Conservation (phyloP, 2,329 filamentous ascomycete species). For the Parastagonospora nodorum region DNA sequence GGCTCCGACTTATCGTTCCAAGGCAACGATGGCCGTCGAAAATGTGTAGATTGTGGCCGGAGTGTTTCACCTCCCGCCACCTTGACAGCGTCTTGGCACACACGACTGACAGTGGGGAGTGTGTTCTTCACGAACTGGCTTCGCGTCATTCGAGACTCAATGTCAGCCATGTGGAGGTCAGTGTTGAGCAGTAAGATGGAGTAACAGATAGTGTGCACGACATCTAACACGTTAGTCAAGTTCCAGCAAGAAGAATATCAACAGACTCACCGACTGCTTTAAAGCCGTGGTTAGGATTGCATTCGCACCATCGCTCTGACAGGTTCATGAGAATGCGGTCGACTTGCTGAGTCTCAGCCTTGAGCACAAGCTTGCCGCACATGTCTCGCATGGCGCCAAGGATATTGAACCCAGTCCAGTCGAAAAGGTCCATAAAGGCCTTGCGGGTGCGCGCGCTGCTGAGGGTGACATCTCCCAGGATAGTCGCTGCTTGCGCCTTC, state of each 20-base stretch:
- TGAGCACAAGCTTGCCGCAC: conserved; percentile 79
- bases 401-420: conserved; percentile 82
- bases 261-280: conserved; percentile 74
- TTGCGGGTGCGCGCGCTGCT: conserved; percentile 61
- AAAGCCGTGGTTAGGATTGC: conserved; percentile 92
- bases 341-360: conserved; percentile 94
- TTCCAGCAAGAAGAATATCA: neutral
- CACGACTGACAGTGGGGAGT: conserved; percentile 81
- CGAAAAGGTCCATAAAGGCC: conserved; percentile 92
- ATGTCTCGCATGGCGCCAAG: conserved; percentile 77
- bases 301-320: conserved; percentile 87
- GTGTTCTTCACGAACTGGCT: conserved; percentile 97
- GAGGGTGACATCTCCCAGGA: conserved; percentile 75
- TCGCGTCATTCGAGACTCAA: conserved; percentile 94
- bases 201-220: conserved; percentile 97
- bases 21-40: conserved; percentile 40
- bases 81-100: conserved; percentile 70
- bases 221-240: conserved; percentile 63
- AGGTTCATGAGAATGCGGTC: conserved; percentile 92
- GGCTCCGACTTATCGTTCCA: conserved; percentile 45
- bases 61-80: conserved; percentile 39
- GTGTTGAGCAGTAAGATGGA: conserved; percentile 95
- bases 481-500: conserved; percentile 80
- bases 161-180: conserved; percentile 92
- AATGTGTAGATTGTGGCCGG: conserved; percentile 40